Evolutionary conservation across 805 yeast species (phyloP).

Genomic region (Debaryomyces prosopidis): DNA sequence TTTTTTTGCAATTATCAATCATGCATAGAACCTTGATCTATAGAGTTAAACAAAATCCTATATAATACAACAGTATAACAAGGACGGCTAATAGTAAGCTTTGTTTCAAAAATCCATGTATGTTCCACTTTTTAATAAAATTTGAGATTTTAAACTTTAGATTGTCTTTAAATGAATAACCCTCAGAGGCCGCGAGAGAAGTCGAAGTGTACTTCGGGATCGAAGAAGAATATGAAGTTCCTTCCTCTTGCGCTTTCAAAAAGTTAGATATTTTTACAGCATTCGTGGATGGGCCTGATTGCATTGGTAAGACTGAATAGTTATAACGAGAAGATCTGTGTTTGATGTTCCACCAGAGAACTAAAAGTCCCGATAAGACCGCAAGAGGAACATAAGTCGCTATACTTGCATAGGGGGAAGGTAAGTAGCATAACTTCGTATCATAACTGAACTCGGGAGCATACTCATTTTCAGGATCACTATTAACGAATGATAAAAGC

Average conservation of each 20-base stretch:
- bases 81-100: conserved; percentile 15
- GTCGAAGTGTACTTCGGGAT: conserved; percentile 28
- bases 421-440: conserved; percentile 47
- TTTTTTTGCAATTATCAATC: not conserved
- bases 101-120: conserved; percentile 19
- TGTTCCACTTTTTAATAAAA: conserved; percentile 19
- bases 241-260: conserved; percentile 29
- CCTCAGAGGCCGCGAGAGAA: not conserved
- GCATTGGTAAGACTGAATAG: conserved; percentile 26
- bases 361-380: conserved; percentile 24
- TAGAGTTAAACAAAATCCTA: conserved; percentile 21
- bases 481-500: conserved; percentile 24
- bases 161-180: not conserved
- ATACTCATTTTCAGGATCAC: conserved; percentile 6
- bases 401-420: conserved; percentile 46
- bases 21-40: conserved; percentile 6
- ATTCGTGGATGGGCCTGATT: conserved; percentile 7
- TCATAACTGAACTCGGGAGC: conserved; percentile 20
- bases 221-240: conserved; percentile 4
- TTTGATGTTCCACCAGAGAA: conserved; percentile 30
- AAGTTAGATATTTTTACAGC: conserved; percentile 29
- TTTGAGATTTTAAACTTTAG: conserved; percentile 3
- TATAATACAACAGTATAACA: conserved; percentile 20
- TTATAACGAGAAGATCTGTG: conserved; percentile 25
- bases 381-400: conserved; percentile 38